Percentiles rank a stretch among this genome's conserved stretches.
Evolutionary conservation across 2,329 filamentous ascomycete species (phyloP).

Genomic region (Fusarium sp.): DNA sequence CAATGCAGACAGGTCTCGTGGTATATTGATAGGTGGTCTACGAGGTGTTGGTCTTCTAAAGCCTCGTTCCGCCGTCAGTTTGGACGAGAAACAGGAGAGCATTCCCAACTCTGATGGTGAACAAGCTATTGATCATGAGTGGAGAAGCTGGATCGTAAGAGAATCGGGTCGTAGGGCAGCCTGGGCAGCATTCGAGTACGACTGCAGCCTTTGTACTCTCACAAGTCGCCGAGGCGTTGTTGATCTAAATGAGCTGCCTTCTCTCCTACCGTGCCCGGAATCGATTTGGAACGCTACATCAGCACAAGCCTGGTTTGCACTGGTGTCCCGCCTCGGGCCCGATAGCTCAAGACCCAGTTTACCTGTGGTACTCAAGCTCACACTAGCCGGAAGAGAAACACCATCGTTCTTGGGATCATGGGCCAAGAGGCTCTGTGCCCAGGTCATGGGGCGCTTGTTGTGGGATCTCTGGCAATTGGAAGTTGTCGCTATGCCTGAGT

Average conservation of each 20-base stretch:
- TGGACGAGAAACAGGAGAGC: not conserved
- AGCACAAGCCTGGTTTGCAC: slow-evolving; percentile 7
- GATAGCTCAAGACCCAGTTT: not conserved
- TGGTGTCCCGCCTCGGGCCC: not conserved
- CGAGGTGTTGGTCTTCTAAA: not conserved
- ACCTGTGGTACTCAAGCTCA: not conserved
- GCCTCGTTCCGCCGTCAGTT: not conserved
- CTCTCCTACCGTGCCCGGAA: not conserved
- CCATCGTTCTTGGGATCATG: not conserved
- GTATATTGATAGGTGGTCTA: not conserved
- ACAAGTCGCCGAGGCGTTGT: slow-evolving; percentile 10
- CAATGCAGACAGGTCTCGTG: slow-evolving; percentile 10
- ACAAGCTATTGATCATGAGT: not conserved
- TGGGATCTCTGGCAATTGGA: slow-evolving; percentile 15
- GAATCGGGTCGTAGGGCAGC: not conserved
- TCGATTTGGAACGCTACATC: slow-evolving; percentile 11
- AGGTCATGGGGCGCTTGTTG: not conserved
- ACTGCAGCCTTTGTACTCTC: slow-evolving; percentile 12
- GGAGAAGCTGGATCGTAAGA: not conserved
- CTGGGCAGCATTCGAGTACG: slow-evolving; percentile 12
- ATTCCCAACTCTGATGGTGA: not conserved
- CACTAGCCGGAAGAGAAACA: not conserved
- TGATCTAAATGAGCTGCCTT: slow-evolving; percentile 7
- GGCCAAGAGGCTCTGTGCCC: slow-evolving; percentile 6
- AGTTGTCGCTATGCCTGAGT: not conserved